These are phyloP conservation scores for Boechera retrofracta DNA, from an alignment of 345 rosid genomes.

Conservation along the genomic window DNA sequence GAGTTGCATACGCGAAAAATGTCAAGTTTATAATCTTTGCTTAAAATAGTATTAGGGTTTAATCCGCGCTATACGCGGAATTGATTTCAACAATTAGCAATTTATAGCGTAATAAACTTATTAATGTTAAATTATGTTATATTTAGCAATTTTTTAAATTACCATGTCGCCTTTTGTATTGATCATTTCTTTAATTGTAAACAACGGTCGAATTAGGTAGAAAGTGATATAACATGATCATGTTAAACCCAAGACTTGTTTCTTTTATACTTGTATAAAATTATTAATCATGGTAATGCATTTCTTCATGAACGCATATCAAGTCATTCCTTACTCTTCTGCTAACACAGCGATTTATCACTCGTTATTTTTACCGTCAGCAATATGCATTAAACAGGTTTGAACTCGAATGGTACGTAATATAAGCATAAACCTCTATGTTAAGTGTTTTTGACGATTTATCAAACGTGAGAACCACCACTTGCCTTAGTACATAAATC, in stretches of 20 bases:
- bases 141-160: not conserved
- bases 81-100: not conserved
- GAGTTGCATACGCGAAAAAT: no score
- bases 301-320: not conserved
- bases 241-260: not conserved
- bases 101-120: not conserved
- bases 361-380: not conserved
- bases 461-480: not conserved
- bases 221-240: not conserved
- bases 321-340: not conserved
- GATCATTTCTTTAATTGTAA: constrained; percentile 2
- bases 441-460: not conserved
- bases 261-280: not conserved
- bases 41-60: not conserved
- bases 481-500: not conserved
- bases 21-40: not conserved
- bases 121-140: not conserved
- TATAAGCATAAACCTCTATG: not conserved
- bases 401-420: not conserved
- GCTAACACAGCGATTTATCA: not conserved
- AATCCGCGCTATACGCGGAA: not conserved
- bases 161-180: not conserved
- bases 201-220: no score
- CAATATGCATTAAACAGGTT: not conserved
- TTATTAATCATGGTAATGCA: not conserved